Base-by-base conservation (phyloP, 2,329 filamentous ascomycete species). In the Lojkania enalia region DNA sequence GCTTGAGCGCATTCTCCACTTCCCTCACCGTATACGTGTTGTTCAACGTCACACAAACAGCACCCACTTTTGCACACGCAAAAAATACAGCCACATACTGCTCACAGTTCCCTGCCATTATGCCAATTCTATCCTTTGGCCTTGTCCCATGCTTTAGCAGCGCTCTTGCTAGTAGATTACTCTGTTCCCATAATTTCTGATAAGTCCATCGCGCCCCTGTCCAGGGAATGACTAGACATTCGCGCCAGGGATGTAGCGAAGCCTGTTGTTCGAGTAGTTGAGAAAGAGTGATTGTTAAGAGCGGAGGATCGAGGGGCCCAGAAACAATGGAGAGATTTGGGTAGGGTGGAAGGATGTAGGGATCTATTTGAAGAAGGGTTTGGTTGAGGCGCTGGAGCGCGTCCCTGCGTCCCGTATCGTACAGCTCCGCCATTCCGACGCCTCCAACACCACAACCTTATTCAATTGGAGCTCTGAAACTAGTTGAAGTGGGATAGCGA, bases 11-110 rank as follows among this genome's bases (percentile, higher is more conserved):
- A 66, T 87, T 86, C 63, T 83, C 78, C 36, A 86, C 83, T 69
- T 91, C 87, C 1, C 79, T 81, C 2, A 84, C 77, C 1, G 87
- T 91, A 64, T 91, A 91, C 0, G 87, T 91, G 70, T 90, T 91
- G 72, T 91, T 91, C 54, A 91, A 73, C 33, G 90, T 88, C 20
- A 90, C 87, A 40, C 90, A 74, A 25, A 74, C 68, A 1, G 71
- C 70, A 2, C 72, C 72, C 11, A 75, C 54, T 35, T 70, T 61
- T 30, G 84, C 82, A 9, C 83, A 84, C 3, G 85, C 86, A 54
- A 90, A 89, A 74, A 89, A 88, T 13, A 89, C 78, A 2, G 85
- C 78, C 35, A 71, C 69, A 20, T 87, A 80, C 53, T 80, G 75
- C 49, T 80, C 77, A 52, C 78, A 79, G 51, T 82, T 80, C 3